Base-by-base conservation (phyloP, 306 rosid species). In the Vachellia pachyceras region DNA sequence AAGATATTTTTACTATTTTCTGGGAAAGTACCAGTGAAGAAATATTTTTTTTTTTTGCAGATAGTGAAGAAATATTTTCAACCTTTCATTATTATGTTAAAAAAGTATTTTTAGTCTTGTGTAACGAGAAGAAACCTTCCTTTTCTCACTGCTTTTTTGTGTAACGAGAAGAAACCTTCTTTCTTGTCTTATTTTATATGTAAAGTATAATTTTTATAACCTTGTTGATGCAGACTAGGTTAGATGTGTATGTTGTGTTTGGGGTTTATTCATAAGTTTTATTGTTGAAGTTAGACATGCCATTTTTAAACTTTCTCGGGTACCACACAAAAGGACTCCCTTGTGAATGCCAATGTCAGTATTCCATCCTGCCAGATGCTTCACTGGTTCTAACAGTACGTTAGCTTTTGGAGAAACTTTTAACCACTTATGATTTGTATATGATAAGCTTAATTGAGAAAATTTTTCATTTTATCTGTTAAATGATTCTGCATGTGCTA, bases 301-400 rank as follows among this genome's bases (percentile, higher is more conserved):
- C 63, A 45, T 77, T n/a, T n/a, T n/a, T n/a, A n/a, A n/a, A n/a
- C n/a, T n/a, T n/a, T n/a, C n/a, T n/a, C n/a, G n/a, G n/a, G n/a
- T n/a, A n/a, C n/a, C n/a, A n/a, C 10, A 15, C 5, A 3, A n/a
- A 14, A 73, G 42, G 74, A 37, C 55, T 80, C 17, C 17, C 68
- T 52, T 20, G 68, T 35, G 29, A 65, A 66, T 55, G 66, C 58
- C 44, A 60, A 25, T 65, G 79, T 65, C 69, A 55, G 79, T 15
- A 41, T 77, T 82, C 20, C 20, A 70, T 60, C 60, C 23, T 7
- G 23, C 60, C 33, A 61, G 69, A 82, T n/a, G 78, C 39, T 2
- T 50, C 78, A 70, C 20, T 72, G 42, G 12, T 77, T 64, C 29
- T 15, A n/a, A 12, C 17, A 33, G 10, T 50, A 1, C 33, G 23